Percentiles rank a stretch among this genome's conserved stretches.
These are phyloP conservation scores for Rusavskia elegans DNA, from an alignment of 495 filamentous ascomycete species.

Conservation along the genomic window DNA sequence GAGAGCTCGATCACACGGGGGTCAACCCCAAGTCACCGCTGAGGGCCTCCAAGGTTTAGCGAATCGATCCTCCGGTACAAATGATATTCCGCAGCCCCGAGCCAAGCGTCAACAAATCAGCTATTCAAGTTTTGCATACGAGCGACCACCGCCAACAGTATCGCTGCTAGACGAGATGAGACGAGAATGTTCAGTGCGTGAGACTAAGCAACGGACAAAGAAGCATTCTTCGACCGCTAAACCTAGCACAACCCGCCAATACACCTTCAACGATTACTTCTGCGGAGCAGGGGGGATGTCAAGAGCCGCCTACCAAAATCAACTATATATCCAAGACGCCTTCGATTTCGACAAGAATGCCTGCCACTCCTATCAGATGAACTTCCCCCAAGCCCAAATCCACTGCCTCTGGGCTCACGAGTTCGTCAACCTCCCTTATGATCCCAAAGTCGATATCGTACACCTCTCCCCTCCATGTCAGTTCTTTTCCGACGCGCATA, in stretches of 20 bases:
- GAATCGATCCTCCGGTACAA: background rate
- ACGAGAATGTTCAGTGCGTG: too few relatives aligned
- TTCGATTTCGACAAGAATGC: conserved; percentile 46
- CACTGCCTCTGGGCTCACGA: conserved; percentile 30
- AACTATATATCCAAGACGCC: conserved; percentile 39
- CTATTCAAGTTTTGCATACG: too few relatives aligned
- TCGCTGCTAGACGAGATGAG: too few relatives aligned
- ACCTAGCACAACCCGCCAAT: conserved; percentile 15
- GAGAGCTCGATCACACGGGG: background rate
- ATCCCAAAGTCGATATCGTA: conserved; percentile 45
- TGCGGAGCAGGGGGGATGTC: conserved; percentile 67
- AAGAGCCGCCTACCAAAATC: conserved; percentile 47
- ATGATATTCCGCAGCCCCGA: background rate
- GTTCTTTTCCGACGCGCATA: conserved; percentile 66
- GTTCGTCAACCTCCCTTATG: conserved; percentile 23
- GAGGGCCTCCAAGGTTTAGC: background rate
- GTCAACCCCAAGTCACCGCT: background rate
- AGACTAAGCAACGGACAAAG: background rate
- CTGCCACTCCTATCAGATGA: conserved; percentile 36
- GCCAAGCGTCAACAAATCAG: background rate
- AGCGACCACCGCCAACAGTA: too few relatives aligned
- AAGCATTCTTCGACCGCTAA: background rate
- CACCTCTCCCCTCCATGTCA: conserved; percentile 81
- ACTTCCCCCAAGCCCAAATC: conserved; percentile 35
- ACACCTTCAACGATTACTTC: conserved; percentile 57